These are phyloP conservation scores for Neurospora sp. DNA, from an alignment of 495 filamentous ascomycete species.

Conservation along the genomic window DNA sequence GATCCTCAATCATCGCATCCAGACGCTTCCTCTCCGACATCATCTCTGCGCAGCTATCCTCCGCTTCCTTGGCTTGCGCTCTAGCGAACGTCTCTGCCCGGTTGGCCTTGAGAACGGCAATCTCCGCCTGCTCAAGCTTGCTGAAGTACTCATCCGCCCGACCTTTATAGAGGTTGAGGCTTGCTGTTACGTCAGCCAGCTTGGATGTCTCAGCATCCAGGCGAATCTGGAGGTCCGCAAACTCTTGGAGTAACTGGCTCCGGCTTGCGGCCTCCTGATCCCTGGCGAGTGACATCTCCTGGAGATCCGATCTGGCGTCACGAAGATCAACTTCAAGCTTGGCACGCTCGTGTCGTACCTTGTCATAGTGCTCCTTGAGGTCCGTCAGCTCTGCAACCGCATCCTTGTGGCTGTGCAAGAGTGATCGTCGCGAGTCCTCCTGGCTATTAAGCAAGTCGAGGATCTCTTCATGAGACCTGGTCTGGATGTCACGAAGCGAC, in stretches of 20 bases:
- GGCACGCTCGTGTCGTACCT: slow-evolving; percentile 67
- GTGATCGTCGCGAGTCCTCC: slow-evolving; percentile 72
- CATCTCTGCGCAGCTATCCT: slow-evolving; percentile 80
- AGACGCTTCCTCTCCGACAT: slow-evolving; percentile 89
- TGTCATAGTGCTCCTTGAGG: slow-evolving; percentile 76
- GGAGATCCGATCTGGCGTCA: slow-evolving; percentile 71
- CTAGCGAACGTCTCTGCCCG: slow-evolving; percentile 92
- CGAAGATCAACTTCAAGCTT: slow-evolving; percentile 82
- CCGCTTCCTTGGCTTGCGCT: slow-evolving; percentile 75
- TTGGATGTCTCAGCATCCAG: slow-evolving; percentile 83
- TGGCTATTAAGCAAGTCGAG: slow-evolving; percentile 90
- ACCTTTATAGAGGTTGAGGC: slow-evolving; percentile 80
- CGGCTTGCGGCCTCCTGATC: slow-evolving; percentile 81
- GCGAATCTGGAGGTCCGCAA: slow-evolving; percentile 86
- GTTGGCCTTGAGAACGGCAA: slow-evolving; percentile 83
- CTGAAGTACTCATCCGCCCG: slow-evolving; percentile 95
- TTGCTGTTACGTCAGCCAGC: slow-evolving; percentile 72
- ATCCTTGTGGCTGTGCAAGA: slow-evolving; percentile 77
- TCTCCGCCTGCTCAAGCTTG: slow-evolving; percentile 95
- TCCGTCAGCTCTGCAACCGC: slow-evolving; percentile 76
- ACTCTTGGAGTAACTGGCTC: slow-evolving; percentile 82
- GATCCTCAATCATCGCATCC: slow-evolving; percentile 78
- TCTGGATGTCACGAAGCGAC: slow-evolving; percentile 82
- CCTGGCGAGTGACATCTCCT: slow-evolving; percentile 62
- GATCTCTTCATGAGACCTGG: slow-evolving; percentile 88